Percentiles rank a stretch among this genome's conserved stretches.
Evolutionary conservation across 2,329 filamentous ascomycete genomes (phyloP).

Genomic region (Aureobasidium sp.): DNA sequence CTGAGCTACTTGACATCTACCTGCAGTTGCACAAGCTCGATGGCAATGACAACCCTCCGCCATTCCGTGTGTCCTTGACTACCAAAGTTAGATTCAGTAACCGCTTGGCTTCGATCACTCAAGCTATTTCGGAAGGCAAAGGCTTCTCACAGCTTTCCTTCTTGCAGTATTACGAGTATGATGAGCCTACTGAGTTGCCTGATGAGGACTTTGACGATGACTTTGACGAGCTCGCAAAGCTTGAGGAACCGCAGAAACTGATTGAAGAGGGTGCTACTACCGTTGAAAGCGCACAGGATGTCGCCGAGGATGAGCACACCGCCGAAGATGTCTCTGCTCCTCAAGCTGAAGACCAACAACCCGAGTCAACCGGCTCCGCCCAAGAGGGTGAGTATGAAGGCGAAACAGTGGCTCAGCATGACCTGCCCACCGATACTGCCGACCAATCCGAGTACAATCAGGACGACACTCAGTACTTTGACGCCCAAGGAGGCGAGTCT

Average conservation of each 20-base stretch:
- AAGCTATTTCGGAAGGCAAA: slow-evolving; percentile 48
- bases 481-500: not conserved
- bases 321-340: not conserved
- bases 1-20: slow-evolving; percentile 52
- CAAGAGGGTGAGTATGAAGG: slow-evolving; percentile 4
- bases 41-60: slow-evolving; percentile 42
- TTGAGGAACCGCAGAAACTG: not conserved
- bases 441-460: slow-evolving; percentile 2
- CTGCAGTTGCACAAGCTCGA: slow-evolving; percentile 52
- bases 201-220: slow-evolving; percentile 12
- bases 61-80: slow-evolving; percentile 47
- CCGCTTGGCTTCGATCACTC: slow-evolving; percentile 43
- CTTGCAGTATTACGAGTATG: slow-evolving; percentile 15
- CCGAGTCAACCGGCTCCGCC: not conserved
- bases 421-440: not conserved
- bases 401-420: not conserved
- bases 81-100: slow-evolving; percentile 46
- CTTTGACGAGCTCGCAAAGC: not conserved
- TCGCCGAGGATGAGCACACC: not conserved
- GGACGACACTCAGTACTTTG: slow-evolving; percentile 3
- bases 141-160: slow-evolving; percentile 43
- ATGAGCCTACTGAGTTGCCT: slow-evolving; percentile 12
- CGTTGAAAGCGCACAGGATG: not conserved
- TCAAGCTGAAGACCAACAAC: not conserved
- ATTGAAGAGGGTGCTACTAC: not conserved